These are phyloP conservation scores for Macrocybe gigantea DNA, from an alignment of 768 basidiomycete genomes.

Conservation along the genomic window DNA sequence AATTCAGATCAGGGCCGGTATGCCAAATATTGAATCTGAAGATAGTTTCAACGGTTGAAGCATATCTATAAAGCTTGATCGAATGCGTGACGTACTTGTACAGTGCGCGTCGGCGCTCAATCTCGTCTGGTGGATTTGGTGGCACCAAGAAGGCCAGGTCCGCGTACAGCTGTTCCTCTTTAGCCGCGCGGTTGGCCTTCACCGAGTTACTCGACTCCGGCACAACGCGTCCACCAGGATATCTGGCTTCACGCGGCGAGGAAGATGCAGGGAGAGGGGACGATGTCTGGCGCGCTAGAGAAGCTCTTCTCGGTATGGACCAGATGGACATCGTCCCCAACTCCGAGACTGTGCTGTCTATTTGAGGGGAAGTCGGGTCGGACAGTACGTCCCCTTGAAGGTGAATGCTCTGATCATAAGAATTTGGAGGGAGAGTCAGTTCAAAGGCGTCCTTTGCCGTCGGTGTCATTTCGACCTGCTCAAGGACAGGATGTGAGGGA, in stretches of 20 bases:
- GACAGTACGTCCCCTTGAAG: background rate
- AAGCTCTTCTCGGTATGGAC: slow-evolving; percentile 44
- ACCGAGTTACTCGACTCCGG: slow-evolving; percentile 21
- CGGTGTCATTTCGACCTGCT: background rate
- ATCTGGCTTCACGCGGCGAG: slow-evolving; percentile 23
- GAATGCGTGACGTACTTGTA: slow-evolving; percentile 56
- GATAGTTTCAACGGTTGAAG: slow-evolving; percentile 1
- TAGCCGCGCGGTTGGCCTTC: slow-evolving; percentile 44
- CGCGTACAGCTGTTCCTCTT: slow-evolving; percentile 62
- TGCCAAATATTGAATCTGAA: slow-evolving; percentile 87
- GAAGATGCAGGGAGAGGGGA: slow-evolving; percentile 50
- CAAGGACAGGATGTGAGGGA: too few relatives aligned
- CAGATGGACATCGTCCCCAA: slow-evolving; percentile 31
- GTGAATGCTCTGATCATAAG: slow-evolving; percentile 9
- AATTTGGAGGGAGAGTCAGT: slow-evolving; percentile 1
- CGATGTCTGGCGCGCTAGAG: slow-evolving; percentile 56
- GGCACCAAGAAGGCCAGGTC: slow-evolving; percentile 70
- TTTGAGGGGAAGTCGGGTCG: background rate
- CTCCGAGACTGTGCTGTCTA: slow-evolving; percentile 6
- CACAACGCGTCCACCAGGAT: slow-evolving; percentile 23
- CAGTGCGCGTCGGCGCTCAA: slow-evolving; percentile 75
- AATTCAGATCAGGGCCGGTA: slow-evolving; percentile 81
- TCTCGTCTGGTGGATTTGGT: slow-evolving; percentile 81
- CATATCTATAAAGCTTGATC: background rate
- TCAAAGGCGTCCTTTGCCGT: background rate